Evolutionary conservation across 1,139 yeast species (phyloP), one percentile per base, ranked within the genome.

Genomic region (Pichia sp.): DNA sequence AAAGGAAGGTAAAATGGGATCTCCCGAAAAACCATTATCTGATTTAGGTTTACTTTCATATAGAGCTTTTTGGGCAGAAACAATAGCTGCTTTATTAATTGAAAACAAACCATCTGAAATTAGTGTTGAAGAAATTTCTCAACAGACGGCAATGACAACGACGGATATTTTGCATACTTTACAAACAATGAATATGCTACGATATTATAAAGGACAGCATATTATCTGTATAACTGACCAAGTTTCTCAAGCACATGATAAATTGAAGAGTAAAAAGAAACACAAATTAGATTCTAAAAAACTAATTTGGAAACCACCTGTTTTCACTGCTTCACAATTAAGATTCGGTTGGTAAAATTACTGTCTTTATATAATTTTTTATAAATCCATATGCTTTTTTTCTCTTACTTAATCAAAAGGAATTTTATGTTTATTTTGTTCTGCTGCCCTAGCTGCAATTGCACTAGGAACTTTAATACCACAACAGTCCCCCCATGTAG

Each of bases 401-500:
- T 20, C 21, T 11, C 10, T 18, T 8, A 10, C 1, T 60, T 61
- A 86, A 62, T 87, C 95, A 65, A 85, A 87, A 1, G 95, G 95
- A 30, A 86, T 69, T 10, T 76, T 76, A 27, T 60, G 56, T 13
- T 54, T 50, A 24, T 62, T 61, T 42, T 63, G 63, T 37, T 68
- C 59, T 64, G 77, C 70, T 51, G 78, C 81, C 21, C 78, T 72
- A 0, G 96, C 98, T 0, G 96, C 97, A 43, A 88, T 76, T 0
- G 96, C 96, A 63, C 96, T 87, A 0, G 99, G 99, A 3, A 91
- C 76, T 56, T 86, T 85, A 41, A 91, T 93, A 8, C 99, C 99
- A 66, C 99, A 91, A 58, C 98, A 93, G 59, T 91, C 98, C 2
- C 96, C 98, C 96, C 96, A 91, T 3, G 89, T 79, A 48, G 60